phyloP scores from a whole-genome alignment of 192 early-diverging fungal species.

The Radiomyces spectabilis region DNA sequence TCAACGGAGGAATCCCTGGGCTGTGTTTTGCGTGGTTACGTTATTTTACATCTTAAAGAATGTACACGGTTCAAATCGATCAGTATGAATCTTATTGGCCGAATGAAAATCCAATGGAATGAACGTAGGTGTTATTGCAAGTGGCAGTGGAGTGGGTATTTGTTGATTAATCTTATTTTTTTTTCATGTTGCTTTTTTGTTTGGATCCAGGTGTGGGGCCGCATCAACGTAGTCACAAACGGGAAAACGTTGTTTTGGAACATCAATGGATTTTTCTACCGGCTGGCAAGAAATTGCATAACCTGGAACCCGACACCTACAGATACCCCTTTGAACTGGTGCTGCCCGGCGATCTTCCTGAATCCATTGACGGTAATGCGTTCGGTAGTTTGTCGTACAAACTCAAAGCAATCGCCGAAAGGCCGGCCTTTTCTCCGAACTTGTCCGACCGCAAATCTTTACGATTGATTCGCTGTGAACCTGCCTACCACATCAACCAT shows the following conservation, averaged over 20 bases:
- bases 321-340: slow-evolving; percentile 49
- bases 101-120: slow-evolving; percentile 39
- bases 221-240: slow-evolving; percentile 12
- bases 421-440: slow-evolving; percentile 48
- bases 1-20: slow-evolving; percentile 31
- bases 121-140: slow-evolving; percentile 19
- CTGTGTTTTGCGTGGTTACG: slow-evolving; percentile 42
- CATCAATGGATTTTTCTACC: slow-evolving; percentile 52
- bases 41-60: slow-evolving; percentile 39
- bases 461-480: slow-evolving; percentile 33
- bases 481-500: slow-evolving; percentile 34
- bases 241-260: slow-evolving; percentile 31
- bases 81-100: slow-evolving; percentile 39
- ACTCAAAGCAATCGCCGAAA: slow-evolving; percentile 41
- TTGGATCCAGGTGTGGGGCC: slow-evolving; percentile 1
- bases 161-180: too few species aligned
- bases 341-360: slow-evolving; percentile 49
- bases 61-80: slow-evolving; percentile 41
- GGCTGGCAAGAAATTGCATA: slow-evolving; percentile 24
- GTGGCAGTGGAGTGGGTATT: background rate
- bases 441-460: slow-evolving; percentile 22
- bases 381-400: slow-evolving; percentile 43
- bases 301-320: slow-evolving; percentile 27
- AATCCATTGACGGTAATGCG: slow-evolving; percentile 41
- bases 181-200: background rate